Percentiles rank a stretch among this genome's conserved stretches.
phyloP scores from a whole-genome alignment of 805 yeast genomes.

The Pichia californica region DNA sequence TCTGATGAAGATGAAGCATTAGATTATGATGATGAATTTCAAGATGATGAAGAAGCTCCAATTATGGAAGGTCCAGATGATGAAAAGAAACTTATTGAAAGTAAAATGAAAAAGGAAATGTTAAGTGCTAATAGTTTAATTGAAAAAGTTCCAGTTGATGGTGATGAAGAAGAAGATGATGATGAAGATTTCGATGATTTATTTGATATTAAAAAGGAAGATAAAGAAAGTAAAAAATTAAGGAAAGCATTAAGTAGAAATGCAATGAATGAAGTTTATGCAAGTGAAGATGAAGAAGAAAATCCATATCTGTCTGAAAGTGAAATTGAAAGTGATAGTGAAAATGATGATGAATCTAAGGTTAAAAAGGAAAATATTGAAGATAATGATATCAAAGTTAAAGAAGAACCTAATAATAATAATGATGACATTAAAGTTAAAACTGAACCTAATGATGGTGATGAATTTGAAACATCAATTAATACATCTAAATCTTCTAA shows the following conservation, averaged over 20 bases:
- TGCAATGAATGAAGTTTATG: constrained; percentile 85
- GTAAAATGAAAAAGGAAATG: constrained; percentile 79
- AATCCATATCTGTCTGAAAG: constrained; percentile 79
- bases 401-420: constrained; percentile 2
- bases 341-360: constrained; percentile 17
- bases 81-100: constrained; percentile 85
- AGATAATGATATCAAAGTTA: constrained; percentile 18
- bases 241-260: constrained; percentile 78
- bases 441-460: neutral
- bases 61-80: constrained; percentile 94
- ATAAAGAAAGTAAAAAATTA: constrained; percentile 84
- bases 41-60: constrained; percentile 98
- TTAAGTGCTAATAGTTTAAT: constrained; percentile 68
- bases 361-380: constrained; percentile 23
- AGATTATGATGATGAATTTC: constrained; percentile 95
- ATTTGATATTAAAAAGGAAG: constrained; percentile 65
- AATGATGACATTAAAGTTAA: constrained; percentile 9
- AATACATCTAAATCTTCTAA: neutral
- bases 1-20: constrained; percentile 80
- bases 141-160: constrained; percentile 52
- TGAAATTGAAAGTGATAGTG: constrained; percentile 46
- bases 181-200: constrained; percentile 66
- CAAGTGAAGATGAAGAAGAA: constrained; percentile 62
- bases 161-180: constrained; percentile 55
- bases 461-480: neutral